Conservation (phyloP, 78 protist species). For the Speleostelium caveatum region DNA sequence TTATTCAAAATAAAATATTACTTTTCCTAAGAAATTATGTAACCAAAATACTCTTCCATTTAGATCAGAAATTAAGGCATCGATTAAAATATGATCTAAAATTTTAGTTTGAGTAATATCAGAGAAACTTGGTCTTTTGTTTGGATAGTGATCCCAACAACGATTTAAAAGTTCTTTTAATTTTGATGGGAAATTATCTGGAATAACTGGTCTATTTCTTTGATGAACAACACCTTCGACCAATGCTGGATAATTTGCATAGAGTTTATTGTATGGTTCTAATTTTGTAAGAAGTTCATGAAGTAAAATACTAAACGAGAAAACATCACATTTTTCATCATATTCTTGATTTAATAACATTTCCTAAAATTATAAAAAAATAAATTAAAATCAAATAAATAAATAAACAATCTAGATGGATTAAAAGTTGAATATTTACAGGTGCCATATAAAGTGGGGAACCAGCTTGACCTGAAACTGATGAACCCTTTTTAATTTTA, state of each 20-base stretch:
- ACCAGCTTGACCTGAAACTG: slow-evolving; percentile 76
- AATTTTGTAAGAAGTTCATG: slow-evolving; percentile 74
- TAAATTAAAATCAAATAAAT: neutral
- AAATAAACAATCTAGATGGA: neutral
- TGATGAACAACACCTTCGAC: slow-evolving; percentile 73
- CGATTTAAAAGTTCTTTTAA: slow-evolving; percentile 62
- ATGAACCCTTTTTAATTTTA: slow-evolving; percentile 27
- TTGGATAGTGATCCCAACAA: slow-evolving; percentile 81
- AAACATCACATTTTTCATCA: slow-evolving; percentile 82
- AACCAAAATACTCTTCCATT: slow-evolving; percentile 72
- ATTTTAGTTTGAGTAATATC: slow-evolving; percentile 51
- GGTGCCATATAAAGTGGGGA: slow-evolving; percentile 83
- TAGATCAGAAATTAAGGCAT: slow-evolving; percentile 46
- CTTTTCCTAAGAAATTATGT: slow-evolving; percentile 71
- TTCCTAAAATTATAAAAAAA: slow-evolving; percentile 9
- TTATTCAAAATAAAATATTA: neutral
- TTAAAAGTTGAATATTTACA: neutral
- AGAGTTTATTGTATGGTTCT: slow-evolving; percentile 77
- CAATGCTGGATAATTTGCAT: slow-evolving; percentile 36
- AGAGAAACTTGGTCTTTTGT: slow-evolving; percentile 66
- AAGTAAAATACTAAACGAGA: slow-evolving; percentile 74
- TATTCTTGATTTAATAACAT: slow-evolving; percentile 62
- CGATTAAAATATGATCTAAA: slow-evolving; percentile 64
- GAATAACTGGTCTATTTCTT: slow-evolving; percentile 58
- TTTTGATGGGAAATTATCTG: slow-evolving; percentile 63